phyloP scores from a whole-genome alignment of 352 stramenopile species.

The Phytophthora quininea region DNA sequence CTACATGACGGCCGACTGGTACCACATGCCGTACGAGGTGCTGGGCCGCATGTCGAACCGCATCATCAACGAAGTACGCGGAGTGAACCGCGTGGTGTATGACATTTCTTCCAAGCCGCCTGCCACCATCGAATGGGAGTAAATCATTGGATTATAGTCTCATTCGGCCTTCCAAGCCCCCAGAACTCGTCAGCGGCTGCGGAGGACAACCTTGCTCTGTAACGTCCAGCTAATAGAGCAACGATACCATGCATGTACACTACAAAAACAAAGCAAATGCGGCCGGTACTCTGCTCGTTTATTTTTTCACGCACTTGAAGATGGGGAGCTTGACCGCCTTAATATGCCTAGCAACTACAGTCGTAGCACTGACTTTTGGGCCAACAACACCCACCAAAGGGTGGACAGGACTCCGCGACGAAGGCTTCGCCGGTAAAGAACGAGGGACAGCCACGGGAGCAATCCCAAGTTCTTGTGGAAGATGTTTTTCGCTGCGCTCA shows the following conservation, averaged over 20 bases:
- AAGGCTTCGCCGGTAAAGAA: too few relatives aligned
- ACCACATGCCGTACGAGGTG: constrained; percentile 98
- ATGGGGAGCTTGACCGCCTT: too few relatives aligned
- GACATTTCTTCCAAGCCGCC: constrained; percentile 99
- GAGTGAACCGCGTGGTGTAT: constrained; percentile 99
- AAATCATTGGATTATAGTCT: constrained; percentile 30
- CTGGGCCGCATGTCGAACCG: constrained; percentile 97
- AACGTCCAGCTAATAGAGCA: constrained; percentile 45
- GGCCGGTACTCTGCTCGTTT: constrained; percentile 21
- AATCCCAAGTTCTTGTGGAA: too few relatives aligned
- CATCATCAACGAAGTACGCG: constrained; percentile 99
- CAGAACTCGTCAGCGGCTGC: constrained; percentile 10
- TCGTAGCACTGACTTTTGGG: too few relatives aligned
- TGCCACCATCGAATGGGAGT: constrained; percentile 99
- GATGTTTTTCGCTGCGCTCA: too few relatives aligned
- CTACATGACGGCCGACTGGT: constrained; percentile 99
- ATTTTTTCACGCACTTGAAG: background rate
- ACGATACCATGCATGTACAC: constrained; percentile 44
- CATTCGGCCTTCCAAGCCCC: constrained; percentile 14
- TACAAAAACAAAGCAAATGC: constrained; percentile 28
- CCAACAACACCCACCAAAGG: too few relatives aligned
- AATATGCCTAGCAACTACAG: too few relatives aligned
- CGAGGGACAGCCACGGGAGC: too few relatives aligned
- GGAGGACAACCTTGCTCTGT: constrained; percentile 13
- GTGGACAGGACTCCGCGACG: too few relatives aligned